Percentiles rank a stretch among this genome's conserved stretches.
These are phyloP conservation scores for Hyaloscypha variabilis DNA, from an alignment of 495 filamentous ascomycete genomes.

Conservation along the genomic window DNA sequence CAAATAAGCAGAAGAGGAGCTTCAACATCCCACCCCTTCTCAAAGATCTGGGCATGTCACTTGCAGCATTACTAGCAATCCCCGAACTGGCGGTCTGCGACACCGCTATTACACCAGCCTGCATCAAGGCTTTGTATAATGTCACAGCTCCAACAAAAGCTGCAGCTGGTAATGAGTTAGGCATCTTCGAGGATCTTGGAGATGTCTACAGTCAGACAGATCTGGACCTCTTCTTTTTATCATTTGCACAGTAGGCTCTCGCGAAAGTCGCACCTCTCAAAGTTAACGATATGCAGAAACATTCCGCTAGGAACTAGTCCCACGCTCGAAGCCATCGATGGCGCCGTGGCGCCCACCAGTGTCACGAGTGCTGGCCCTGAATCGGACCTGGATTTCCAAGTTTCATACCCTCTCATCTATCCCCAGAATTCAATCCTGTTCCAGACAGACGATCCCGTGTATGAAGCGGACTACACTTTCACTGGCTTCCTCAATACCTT, in stretches of 20 bases:
- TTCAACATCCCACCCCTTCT: background rate
- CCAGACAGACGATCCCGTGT: conserved; percentile 21
- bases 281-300: conserved; percentile 44
- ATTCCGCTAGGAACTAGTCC: conserved; percentile 48
- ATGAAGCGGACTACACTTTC: conserved; percentile 41
- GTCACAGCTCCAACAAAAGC: conserved; percentile 22
- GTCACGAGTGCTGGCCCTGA: conserved; percentile 5
- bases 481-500: conserved; percentile 44
- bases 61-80: background rate
- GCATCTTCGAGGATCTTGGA: conserved; percentile 38
- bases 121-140: conserved; percentile 35
- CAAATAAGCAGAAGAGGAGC: background rate
- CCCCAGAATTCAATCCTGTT: conserved; percentile 22
- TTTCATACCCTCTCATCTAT: conserved; percentile 24
- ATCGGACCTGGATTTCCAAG: conserved; percentile 24
- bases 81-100: conserved; percentile 12
- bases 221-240: conserved; percentile 61
- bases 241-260: conserved; percentile 39
- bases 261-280: conserved; percentile 32
- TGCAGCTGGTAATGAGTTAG: conserved; percentile 29
- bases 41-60: background rate
- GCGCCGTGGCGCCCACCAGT: conserved; percentile 34
- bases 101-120: conserved; percentile 23
- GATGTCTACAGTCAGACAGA: conserved; percentile 51
- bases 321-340: conserved; percentile 46